Evolutionary conservation across 1,139 yeast genomes (phyloP).

Genomic region (Zygotorulaspora mrakii): DNA sequence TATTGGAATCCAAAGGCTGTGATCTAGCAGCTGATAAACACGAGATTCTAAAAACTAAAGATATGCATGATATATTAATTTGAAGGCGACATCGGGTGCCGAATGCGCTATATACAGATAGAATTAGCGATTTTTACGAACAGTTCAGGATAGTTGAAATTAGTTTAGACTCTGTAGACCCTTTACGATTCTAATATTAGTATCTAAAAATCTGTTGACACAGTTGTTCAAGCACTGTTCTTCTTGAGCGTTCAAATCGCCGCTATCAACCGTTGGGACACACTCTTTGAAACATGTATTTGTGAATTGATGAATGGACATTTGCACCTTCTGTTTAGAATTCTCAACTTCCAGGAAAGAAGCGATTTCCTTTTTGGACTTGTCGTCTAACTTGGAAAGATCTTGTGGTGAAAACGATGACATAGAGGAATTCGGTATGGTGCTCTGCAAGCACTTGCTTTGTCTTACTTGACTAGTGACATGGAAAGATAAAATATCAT

Average conservation of each 20-base stretch:
- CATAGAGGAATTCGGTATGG: slow-evolving; percentile 38
- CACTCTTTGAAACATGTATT: slow-evolving; percentile 90
- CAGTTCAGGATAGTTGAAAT: slow-evolving; percentile 3
- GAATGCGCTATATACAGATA: slow-evolving; percentile 3
- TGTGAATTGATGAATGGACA: slow-evolving; percentile 80
- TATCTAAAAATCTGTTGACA: slow-evolving; percentile 79
- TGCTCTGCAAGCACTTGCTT: neutral
- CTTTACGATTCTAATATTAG: slow-evolving; percentile 80
- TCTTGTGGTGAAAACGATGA: slow-evolving; percentile 58
- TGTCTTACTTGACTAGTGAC: too few species aligned
- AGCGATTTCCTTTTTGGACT: slow-evolving; percentile 69
- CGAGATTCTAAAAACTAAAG: slow-evolving; percentile 9
- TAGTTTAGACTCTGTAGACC: slow-evolving; percentile 38
- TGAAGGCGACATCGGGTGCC: slow-evolving; percentile 1
- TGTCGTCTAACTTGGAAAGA: slow-evolving; percentile 62
- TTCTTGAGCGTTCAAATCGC: slow-evolving; percentile 54
- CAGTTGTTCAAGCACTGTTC: slow-evolving; percentile 76
- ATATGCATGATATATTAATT: slow-evolving; percentile 7
- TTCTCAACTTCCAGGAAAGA: slow-evolving; percentile 78
- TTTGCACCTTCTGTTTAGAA: slow-evolving; percentile 83
- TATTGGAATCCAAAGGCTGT: slow-evolving; percentile 19
- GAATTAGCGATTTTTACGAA: neutral
- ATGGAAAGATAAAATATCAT: neutral
- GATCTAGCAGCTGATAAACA: slow-evolving; percentile 12
- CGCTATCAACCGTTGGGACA: slow-evolving; percentile 52